Conservation (phyloP, 75 land plant genomes). For the Pseudotsuga menziesii region DNA sequence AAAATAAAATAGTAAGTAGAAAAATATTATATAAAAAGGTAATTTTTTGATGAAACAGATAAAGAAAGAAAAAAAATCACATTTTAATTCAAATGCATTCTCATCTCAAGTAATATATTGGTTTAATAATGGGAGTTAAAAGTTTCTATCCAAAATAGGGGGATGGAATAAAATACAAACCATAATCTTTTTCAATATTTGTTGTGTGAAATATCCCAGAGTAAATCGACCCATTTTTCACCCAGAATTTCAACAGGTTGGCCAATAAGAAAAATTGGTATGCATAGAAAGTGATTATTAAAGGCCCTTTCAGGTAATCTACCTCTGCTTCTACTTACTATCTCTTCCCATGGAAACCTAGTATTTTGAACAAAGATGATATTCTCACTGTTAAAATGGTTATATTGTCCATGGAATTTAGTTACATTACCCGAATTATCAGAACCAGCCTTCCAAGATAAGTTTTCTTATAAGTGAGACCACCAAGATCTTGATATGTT, state of each 20-base stretch:
- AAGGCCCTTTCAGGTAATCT: constrained; percentile 1
- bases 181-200: constrained; percentile 39
- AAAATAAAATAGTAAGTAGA: constrained; percentile 1
- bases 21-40: constrained; percentile 4
- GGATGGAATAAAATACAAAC: constrained; percentile 24
- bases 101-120: not conserved
- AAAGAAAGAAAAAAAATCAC: not conserved
- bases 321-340: constrained; percentile 1
- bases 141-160: not conserved
- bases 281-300: constrained; percentile 41
- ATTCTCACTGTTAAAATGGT: constrained; percentile 7
- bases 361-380: not conserved
- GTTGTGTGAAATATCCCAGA: constrained; percentile 89
- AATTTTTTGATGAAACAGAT: not conserved
- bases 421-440: not conserved
- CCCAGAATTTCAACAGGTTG: constrained; percentile 84
- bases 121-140: not conserved
- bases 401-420: not conserved
- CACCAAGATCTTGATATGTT: constrained; percentile 8
- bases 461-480: constrained; percentile 3
- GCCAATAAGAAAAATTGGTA: constrained; percentile 69
- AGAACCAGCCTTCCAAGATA: not conserved
- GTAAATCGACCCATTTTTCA: constrained; percentile 76
- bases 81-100: constrained; percentile 1
- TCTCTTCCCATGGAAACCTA: constrained; percentile 7